Evolutionary conservation across 2,329 filamentous ascomycete genomes (phyloP).

Genomic region (Biscogniauxia mediterranea): DNA sequence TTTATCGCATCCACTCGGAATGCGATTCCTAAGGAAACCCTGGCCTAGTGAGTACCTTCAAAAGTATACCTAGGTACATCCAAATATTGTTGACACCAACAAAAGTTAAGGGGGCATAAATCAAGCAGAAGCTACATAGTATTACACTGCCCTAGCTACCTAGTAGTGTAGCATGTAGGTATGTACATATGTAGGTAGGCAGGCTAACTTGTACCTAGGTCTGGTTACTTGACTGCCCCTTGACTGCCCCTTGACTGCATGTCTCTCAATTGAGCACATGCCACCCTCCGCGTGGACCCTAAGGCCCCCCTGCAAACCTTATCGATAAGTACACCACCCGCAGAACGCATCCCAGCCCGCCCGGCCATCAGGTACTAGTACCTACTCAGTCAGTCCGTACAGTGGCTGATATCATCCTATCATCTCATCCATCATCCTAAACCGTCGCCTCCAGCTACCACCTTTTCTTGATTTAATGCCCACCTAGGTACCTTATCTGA

Average conservation of each 20-base stretch:
- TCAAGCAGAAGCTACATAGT: conserved; percentile 3
- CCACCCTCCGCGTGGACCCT: conserved; percentile 5
- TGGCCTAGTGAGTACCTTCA: too few relatives aligned
- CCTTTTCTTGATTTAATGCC: conserved; percentile 1
- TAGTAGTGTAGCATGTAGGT: too few relatives aligned
- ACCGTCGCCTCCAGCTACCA: not conserved
- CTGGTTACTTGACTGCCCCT: not conserved
- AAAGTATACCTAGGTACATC: too few relatives aligned
- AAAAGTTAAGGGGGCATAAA: not conserved
- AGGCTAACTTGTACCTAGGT: too few relatives aligned
- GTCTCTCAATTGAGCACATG: conserved; percentile 5
- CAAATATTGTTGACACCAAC: not conserved
- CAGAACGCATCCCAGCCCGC: not conserved
- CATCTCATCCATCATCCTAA: not conserved
- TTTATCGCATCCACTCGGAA: too few relatives aligned
- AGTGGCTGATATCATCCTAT: conserved; percentile 15
- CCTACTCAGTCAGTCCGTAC: too few relatives aligned
- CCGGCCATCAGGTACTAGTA: not conserved
- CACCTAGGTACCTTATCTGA: too few relatives aligned
- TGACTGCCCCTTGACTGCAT: not conserved
- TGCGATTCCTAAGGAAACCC: too few relatives aligned
- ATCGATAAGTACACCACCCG: conserved; percentile 13
- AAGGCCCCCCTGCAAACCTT: conserved; percentile 4
- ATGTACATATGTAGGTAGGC: too few relatives aligned
- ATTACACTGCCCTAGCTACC: too few relatives aligned